These are phyloP conservation scores for Colletotrichum horii DNA, from an alignment of 2,329 filamentous ascomycete genomes.

Conservation along the genomic window DNA sequence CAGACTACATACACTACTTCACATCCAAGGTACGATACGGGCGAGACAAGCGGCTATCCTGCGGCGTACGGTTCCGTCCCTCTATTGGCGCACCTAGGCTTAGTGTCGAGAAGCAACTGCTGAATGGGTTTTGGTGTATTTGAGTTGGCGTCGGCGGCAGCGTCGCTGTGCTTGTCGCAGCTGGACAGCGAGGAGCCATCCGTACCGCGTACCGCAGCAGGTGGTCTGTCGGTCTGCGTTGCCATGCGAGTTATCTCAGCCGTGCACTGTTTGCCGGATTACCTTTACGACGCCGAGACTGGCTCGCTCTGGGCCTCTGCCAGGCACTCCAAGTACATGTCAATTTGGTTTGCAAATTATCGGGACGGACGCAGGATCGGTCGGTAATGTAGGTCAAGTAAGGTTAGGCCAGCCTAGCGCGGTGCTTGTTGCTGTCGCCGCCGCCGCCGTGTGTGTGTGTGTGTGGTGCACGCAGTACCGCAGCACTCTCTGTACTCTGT, in stretches of 20 bases:
- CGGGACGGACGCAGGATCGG: constrained; percentile 13
- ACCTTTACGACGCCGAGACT: background rate
- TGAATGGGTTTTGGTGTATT: background rate
- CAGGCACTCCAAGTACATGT: background rate
- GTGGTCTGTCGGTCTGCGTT: background rate
- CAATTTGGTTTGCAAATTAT: background rate
- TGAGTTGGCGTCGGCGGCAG: background rate
- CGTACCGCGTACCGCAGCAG: background rate
- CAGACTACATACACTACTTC: background rate
- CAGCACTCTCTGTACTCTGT: background rate
- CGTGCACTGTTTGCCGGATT: background rate
- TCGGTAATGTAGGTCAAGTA: constrained; percentile 12
- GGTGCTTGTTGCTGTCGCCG: background rate
- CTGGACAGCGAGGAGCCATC: background rate
- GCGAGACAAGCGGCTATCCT: background rate
- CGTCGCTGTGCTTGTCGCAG: background rate
- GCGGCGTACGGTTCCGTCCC: background rate
- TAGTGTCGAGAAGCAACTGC: background rate
- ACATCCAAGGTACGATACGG: background rate
- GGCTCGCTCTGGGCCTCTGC: background rate
- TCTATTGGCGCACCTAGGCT: background rate
- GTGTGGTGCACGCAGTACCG: background rate
- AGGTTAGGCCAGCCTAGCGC: constrained; percentile 6
- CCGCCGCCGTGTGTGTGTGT: no score
- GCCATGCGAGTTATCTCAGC: background rate